phyloP scores from a whole-genome alignment of 2,329 filamentous ascomycete species.

The Fusarium brachygibbosum region DNA sequence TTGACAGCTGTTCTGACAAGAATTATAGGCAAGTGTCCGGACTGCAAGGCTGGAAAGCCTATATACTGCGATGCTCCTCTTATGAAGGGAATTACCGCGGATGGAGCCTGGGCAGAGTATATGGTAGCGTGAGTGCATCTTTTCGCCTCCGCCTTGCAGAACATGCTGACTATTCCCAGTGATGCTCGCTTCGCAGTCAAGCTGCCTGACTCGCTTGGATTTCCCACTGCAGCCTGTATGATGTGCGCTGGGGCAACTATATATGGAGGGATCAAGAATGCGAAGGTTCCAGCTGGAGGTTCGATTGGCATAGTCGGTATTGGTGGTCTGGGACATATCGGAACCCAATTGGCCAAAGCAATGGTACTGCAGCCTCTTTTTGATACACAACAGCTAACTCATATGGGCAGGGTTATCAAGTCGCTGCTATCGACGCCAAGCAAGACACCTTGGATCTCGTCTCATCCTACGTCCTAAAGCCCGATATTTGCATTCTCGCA shows the following conservation, averaged over 20 bases:
- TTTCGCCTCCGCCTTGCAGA: not conserved
- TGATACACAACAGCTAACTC: rapidly evolving
- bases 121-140: conserved; percentile 11
- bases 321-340: conserved; percentile 13
- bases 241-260: conserved; percentile 11
- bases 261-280: conserved; percentile 9
- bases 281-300: conserved; percentile 4
- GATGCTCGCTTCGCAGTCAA: conserved; percentile 7
- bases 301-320: conserved; percentile 14
- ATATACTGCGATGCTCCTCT: conserved; percentile 10
- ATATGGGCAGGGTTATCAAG: not conserved
- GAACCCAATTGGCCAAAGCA: conserved; percentile 8
- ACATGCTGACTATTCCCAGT: not conserved
- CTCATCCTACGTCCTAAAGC: conserved; percentile 6
- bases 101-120: conserved; percentile 20
- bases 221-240: not conserved
- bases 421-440: conserved; percentile 12
- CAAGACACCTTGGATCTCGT: conserved; percentile 14
- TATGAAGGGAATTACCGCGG: conserved; percentile 9
- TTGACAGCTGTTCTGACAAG: not conserved
- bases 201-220: not conserved
- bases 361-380: not conserved
- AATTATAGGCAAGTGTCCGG: not conserved
- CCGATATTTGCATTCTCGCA: conserved; percentile 1
- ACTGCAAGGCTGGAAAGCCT: not conserved